Evolutionary conservation across 1,284 basidiomycete genomes (phyloP).

Genomic region (Ganoderma boninense): DNA sequence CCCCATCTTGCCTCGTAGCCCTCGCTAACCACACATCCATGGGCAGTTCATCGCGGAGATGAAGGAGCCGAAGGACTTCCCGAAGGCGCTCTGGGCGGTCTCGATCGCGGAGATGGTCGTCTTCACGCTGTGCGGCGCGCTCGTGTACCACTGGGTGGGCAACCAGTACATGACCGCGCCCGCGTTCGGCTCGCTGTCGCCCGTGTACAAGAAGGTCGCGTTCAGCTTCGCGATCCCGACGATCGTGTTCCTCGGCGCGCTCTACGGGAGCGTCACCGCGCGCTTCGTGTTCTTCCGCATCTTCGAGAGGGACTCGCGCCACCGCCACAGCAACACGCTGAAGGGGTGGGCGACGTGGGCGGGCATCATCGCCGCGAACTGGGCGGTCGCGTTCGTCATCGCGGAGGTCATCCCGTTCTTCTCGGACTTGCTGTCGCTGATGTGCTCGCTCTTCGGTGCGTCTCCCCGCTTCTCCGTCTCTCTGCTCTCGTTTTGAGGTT

Average conservation of each 20-base stretch:
- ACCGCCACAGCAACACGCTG: slow-evolving; percentile 61
- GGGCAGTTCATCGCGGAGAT: slow-evolving; percentile 62
- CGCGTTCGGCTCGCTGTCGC: slow-evolving; percentile 54
- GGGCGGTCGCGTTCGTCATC: slow-evolving; percentile 69
- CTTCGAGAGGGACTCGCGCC: slow-evolving; percentile 53
- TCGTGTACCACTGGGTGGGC: slow-evolving; percentile 65
- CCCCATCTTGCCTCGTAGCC: background rate
- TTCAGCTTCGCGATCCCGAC: slow-evolving; percentile 61
- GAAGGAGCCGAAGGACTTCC: slow-evolving; percentile 70
- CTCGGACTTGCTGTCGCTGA: slow-evolving; percentile 54
- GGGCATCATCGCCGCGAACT: slow-evolving; percentile 60
- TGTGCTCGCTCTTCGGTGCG: slow-evolving; percentile 55
- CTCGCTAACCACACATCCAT: background rate
- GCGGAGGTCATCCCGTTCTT: slow-evolving; percentile 60
- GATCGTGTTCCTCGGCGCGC: slow-evolving; percentile 56
- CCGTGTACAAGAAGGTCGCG: slow-evolving; percentile 53
- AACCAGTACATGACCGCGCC: slow-evolving; percentile 60
- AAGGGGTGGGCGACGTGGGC: slow-evolving; percentile 69
- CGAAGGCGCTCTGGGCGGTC: slow-evolving; percentile 60
- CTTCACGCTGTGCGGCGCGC: slow-evolving; percentile 67
- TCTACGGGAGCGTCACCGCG: slow-evolving; percentile 56
- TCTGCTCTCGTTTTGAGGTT: background rate
- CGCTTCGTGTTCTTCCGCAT: slow-evolving; percentile 61
- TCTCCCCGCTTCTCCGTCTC: background rate
- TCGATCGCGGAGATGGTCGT: slow-evolving; percentile 63